Evolutionary conservation across 345 rosid genomes (phyloP).

Genomic region (Aurinia saxatilis): DNA sequence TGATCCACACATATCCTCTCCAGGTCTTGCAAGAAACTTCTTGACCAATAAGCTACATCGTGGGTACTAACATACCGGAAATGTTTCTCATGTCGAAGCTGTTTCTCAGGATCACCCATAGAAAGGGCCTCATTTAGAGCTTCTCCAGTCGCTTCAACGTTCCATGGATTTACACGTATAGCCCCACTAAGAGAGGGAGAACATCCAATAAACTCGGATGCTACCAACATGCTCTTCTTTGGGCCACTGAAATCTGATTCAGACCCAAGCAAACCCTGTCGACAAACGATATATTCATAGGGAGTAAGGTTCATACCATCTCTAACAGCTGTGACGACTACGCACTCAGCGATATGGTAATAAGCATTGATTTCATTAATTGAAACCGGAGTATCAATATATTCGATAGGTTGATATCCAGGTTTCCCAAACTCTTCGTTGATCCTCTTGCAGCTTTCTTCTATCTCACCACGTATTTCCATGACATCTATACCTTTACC

Average conservation of each 20-base stretch:
- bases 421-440: constrained; percentile 31
- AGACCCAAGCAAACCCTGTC: constrained; percentile 33
- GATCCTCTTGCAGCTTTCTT: constrained; percentile 33
- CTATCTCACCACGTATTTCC: constrained; percentile 24
- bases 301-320: constrained; percentile 40
- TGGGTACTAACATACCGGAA: constrained; percentile 42
- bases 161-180: constrained; percentile 36
- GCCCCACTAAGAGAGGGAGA: constrained; percentile 39
- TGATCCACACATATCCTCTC: constrained; percentile 38
- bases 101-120: constrained; percentile 34
- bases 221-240: constrained; percentile 38
- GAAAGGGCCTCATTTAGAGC: constrained; percentile 31
- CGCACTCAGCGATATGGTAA: constrained; percentile 34
- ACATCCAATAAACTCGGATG: constrained; percentile 35
- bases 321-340: constrained; percentile 35
- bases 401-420: constrained; percentile 33
- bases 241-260: constrained; percentile 32
- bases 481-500: constrained; percentile 28
- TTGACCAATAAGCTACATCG: constrained; percentile 33
- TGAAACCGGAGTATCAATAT: constrained; percentile 28
- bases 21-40: constrained; percentile 36
- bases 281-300: constrained; percentile 32
- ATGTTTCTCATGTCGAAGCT: constrained; percentile 84
- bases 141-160: constrained; percentile 36
- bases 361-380: constrained; percentile 27